These are phyloP conservation scores for Leishmania tarentolae DNA, from an alignment of 208 protist species.

Conservation along the genomic window DNA sequence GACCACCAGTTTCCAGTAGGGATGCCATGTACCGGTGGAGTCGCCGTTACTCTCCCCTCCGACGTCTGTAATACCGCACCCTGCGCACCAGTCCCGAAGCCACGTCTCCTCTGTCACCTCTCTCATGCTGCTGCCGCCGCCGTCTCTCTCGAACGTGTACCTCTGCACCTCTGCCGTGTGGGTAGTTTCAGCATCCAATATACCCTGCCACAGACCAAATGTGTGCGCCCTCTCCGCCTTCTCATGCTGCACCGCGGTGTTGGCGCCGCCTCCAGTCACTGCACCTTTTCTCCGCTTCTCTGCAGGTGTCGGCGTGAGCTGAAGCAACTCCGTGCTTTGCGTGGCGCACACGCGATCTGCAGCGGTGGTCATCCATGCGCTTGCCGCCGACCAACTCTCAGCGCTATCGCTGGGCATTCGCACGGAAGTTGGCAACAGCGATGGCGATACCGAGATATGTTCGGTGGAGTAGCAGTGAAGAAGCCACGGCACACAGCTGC, in stretches of 20 bases:
- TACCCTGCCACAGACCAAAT: constrained; percentile 25
- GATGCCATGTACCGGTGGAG: constrained; percentile 5
- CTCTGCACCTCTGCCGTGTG: not conserved
- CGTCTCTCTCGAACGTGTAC: not conserved
- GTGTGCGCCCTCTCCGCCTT: not conserved
- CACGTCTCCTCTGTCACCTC: not conserved
- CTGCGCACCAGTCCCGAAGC: constrained; percentile 1
- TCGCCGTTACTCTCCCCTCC: not conserved
- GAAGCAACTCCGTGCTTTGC: constrained; percentile 17
- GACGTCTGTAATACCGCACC: not conserved
- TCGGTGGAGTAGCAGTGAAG: constrained; percentile 20
- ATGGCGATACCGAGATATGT: not conserved
- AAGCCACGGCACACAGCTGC: constrained; percentile 34
- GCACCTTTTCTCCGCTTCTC: not conserved
- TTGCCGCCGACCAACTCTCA: constrained; percentile 15
- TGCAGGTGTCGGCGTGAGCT: not conserved
- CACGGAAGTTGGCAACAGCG: not conserved
- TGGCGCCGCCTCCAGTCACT: not conserved
- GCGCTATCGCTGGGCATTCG: not conserved
- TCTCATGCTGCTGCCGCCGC: not conserved
- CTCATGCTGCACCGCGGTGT: not conserved
- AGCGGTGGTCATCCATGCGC: constrained; percentile 36
- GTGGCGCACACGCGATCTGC: constrained; percentile 39
- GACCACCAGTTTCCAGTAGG: constrained; percentile 27
- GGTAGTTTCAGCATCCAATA: constrained; percentile 12